A percentile compares a stretch with the other conserved stretches of the same genome.
These are phyloP conservation scores for Fusarium torreyae DNA, from an alignment of 2,329 filamentous ascomycete species.

Conservation along the genomic window DNA sequence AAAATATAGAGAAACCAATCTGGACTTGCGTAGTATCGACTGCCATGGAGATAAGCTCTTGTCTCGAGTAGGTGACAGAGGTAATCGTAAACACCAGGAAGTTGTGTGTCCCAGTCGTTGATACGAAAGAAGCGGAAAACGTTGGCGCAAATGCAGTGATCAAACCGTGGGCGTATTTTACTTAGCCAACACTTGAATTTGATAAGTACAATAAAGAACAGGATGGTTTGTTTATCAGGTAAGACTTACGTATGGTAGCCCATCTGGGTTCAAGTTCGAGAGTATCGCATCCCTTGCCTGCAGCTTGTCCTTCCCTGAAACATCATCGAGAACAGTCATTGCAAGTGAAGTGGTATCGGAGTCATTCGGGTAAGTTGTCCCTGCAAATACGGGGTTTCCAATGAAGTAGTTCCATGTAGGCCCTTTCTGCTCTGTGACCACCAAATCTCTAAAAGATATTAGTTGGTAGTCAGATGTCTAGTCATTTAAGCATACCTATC, in stretches of 20 bases:
- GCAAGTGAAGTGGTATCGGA: constrained; percentile 9
- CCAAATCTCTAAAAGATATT: not conserved
- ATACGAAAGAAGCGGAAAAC: constrained; percentile 25
- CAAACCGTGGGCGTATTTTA: not conserved
- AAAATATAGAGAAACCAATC: constrained; percentile 18
- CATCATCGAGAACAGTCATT: not conserved
- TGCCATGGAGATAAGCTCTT: constrained; percentile 12
- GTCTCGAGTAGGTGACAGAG: constrained; percentile 12
- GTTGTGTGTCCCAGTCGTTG: not conserved
- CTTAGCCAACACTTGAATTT: constrained; percentile 4
- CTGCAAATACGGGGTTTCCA: not conserved
- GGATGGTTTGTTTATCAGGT: too few species aligned
- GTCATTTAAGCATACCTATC: not conserved
- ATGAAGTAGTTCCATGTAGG: constrained; percentile 21
- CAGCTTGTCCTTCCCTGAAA: not conserved
- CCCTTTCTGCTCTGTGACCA: not conserved
- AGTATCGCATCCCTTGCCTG: constrained; percentile 9
- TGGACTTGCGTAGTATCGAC: constrained; percentile 18
- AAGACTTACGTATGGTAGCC: constrained; percentile 11
- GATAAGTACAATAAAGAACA: not conserved
- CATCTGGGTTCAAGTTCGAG: not conserved
- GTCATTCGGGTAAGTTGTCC: constrained; percentile 3
- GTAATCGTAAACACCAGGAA: not conserved
- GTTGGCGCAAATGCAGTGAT: constrained; percentile 19
- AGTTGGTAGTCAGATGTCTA: not conserved